Evolutionary conservation across 2,329 filamentous ascomycete genomes (phyloP), one percentile per base, ranked within the genome.

Genomic region (Metarhizium album): DNA sequence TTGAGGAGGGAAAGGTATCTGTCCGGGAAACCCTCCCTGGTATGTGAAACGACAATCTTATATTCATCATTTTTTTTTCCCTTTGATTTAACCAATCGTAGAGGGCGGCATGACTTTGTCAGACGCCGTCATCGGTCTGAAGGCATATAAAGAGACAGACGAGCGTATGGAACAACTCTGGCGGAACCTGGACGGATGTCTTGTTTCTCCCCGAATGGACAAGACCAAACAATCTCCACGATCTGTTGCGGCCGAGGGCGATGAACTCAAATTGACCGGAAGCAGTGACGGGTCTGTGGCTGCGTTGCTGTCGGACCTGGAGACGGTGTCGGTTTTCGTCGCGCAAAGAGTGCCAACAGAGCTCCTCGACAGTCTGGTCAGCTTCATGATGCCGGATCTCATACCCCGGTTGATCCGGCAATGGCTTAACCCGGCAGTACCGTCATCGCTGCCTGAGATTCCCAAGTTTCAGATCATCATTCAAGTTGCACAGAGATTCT

Each of bases 391-490:
- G 64, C 82, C 83, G 0, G 74, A 78, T 38, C 67, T 95, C 9
- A 76, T 84, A 8, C 75, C 80, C 5, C 79, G 80, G 22, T 74
- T 96, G 11, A 83, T 89, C 40, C 77, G 77, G 4, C 73, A 77
- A 4, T 95, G 89, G 84, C 75, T 98, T 7, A 80, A 87, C 31
- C 76, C 81, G 14, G 80, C 82, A 1, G 83, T 98, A 0, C 91
- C 93, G 1, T 73, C 84, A 2, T 84, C 86, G 0, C 72, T 95
- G 11, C 73, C 78, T 11, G 82, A 84, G 11, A 82, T 96, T 65
- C 72, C 74, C 8, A 72, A 71, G 2, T 96, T 95, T 60, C 82
- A 94, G 59, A 70, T 72, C 2, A 78, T 83, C 6, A 76, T 95
- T n/a, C 74, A 78, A 38, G 72, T 78, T 42, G 80, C 88, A 0